Percentiles rank a stretch among this genome's conserved stretches.
These are phyloP conservation scores for Ceratobasidium sp. DNA, from an alignment of 1,284 basidiomycete species.

Conservation along the genomic window DNA sequence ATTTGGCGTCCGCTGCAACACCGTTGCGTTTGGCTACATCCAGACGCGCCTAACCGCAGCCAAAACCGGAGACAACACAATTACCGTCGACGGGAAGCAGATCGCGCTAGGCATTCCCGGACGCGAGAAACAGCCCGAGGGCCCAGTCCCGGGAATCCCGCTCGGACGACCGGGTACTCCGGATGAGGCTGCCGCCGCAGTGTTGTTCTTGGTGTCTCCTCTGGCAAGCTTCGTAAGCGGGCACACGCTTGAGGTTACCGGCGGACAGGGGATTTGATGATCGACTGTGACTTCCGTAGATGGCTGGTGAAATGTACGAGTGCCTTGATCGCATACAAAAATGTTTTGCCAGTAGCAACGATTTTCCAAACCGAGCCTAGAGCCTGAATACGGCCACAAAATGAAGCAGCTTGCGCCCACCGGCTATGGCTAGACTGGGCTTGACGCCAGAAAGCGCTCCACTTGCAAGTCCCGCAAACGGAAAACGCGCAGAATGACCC, in stretches of 20 bases:
- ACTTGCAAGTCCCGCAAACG: neutral
- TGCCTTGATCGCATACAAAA: neutral
- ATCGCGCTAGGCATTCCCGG: constrained; percentile 82
- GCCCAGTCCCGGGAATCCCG: constrained; percentile 68
- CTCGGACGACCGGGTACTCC: constrained; percentile 77
- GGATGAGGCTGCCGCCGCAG: constrained; percentile 79
- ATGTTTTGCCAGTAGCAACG: constrained; percentile 2
- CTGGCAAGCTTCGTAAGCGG: constrained; percentile 83
- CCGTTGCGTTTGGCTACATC: constrained; percentile 80
- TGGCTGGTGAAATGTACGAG: constrained; percentile 8
- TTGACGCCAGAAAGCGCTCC: neutral
- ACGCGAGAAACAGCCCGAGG: constrained; percentile 58
- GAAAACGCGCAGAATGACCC: neutral
- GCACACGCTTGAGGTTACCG: constrained; percentile 84
- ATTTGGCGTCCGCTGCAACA: constrained; percentile 84
- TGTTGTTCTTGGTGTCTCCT: constrained; percentile 79
- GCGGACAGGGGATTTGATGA: constrained; percentile 74
- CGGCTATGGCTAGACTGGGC: neutral
- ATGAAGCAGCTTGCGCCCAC: neutral
- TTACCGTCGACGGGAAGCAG: constrained; percentile 85
- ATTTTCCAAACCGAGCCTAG: constrained; percentile 11
- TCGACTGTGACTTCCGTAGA: neutral
- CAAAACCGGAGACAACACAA: constrained; percentile 79
- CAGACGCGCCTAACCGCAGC: constrained; percentile 76
- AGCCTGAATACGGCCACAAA: neutral